Evolutionary conservation across 208 protist species (phyloP).

Genomic region (Novymonas esmeraldas): DNA sequence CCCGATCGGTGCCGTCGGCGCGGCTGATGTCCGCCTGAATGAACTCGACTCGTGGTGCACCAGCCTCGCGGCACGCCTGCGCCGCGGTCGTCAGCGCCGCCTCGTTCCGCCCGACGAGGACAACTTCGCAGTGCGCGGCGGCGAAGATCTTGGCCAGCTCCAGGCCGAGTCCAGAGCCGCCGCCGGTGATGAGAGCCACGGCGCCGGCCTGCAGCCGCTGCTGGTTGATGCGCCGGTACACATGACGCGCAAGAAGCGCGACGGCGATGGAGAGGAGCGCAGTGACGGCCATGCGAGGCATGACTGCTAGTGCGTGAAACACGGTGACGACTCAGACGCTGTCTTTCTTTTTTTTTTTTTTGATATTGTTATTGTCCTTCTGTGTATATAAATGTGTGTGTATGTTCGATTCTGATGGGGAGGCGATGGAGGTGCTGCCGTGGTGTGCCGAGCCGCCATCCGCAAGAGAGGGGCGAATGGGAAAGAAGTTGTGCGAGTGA

Average conservation of each 20-base stretch:
- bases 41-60: constrained; percentile 53
- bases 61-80: constrained; percentile 39
- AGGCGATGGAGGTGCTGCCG: no score
- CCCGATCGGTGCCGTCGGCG: constrained; percentile 36
- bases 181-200: constrained; percentile 81
- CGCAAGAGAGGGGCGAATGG: no score
- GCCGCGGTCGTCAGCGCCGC: constrained; percentile 38
- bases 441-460: no score
- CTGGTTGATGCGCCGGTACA: constrained; percentile 26
- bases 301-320: not conserved
- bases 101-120: constrained; percentile 77
- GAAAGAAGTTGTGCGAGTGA: no score
- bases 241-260: constrained; percentile 19
- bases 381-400: not conserved
- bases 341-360: not conserved
- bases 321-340: not conserved
- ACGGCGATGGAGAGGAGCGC: constrained; percentile 33
- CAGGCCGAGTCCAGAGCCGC: constrained; percentile 69
- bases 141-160: constrained; percentile 69
- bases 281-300: constrained; percentile 7
- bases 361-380: not conserved
- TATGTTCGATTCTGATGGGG: no score
- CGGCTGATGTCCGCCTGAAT: constrained; percentile 69
- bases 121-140: constrained; percentile 50
- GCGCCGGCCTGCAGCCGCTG: constrained; percentile 41